Conservation (phyloP, 257 asterid species). For the Oldenlandia corymbosa region DNA sequence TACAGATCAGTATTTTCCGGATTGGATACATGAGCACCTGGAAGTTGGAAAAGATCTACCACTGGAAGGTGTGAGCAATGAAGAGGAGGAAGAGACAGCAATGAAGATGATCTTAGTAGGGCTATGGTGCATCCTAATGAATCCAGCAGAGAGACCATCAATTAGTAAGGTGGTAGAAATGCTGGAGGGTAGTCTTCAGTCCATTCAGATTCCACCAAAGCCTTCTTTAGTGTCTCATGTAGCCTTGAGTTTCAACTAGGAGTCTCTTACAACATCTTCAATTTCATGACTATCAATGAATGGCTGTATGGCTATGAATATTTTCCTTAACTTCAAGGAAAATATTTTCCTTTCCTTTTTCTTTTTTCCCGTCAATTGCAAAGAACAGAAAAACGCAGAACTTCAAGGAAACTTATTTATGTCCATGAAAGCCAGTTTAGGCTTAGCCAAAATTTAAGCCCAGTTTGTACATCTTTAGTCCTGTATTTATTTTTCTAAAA, state of each 20-base stretch:
- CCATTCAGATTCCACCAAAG: conserved; percentile 50
- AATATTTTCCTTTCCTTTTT: too few relatives aligned
- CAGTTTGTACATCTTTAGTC: too few relatives aligned
- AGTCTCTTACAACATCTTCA: conserved; percentile 16
- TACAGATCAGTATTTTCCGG: conserved; percentile 34
- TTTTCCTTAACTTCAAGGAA: too few relatives aligned
- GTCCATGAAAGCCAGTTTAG: too few relatives aligned
- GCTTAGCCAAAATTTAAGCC: too few relatives aligned
- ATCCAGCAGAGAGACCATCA: conserved; percentile 53
- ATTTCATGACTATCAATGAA: conserved; percentile 3
- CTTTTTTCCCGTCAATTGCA: too few relatives aligned
- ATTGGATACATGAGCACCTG: conserved; percentile 40
- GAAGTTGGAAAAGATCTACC: conserved; percentile 23
- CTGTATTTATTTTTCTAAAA: too few relatives aligned
- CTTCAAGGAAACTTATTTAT: too few relatives aligned
- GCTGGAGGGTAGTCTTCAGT: conserved; percentile 44
- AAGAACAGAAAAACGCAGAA: too few relatives aligned
- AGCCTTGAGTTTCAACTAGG: conserved; percentile 1
- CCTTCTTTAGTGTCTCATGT: conserved; percentile 31
- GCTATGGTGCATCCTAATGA: conserved; percentile 62
- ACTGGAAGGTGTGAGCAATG: conserved; percentile 15
- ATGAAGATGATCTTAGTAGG: conserved; percentile 55
- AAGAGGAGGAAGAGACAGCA: conserved; percentile 36
- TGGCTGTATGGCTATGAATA: too few relatives aligned
- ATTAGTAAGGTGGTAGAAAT: conserved; percentile 56